Conservation (phyloP, 2,329 filamentous ascomycete species). For the Neoscytalidium dimidiatum region DNA sequence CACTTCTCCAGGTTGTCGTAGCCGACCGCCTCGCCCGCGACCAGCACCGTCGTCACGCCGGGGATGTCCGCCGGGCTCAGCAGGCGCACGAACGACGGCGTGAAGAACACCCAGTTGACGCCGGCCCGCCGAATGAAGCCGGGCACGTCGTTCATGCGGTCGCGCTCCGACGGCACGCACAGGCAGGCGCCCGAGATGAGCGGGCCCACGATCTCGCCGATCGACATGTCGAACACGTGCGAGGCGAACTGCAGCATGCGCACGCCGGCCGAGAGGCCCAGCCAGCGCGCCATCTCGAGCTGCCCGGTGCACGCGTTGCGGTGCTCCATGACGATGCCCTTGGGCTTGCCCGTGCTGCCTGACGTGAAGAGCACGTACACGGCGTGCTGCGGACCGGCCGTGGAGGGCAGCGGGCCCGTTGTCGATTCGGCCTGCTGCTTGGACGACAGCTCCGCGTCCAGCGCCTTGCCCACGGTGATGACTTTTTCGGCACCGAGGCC, state of each 20-base stretch:
- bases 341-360: constrained; percentile 27
- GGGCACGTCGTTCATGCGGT: constrained; percentile 35
- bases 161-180: constrained; percentile 45
- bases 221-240: constrained; percentile 40
- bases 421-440: background rate
- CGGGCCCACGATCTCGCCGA: constrained; percentile 39
- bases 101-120: constrained; percentile 38
- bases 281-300: constrained; percentile 10
- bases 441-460: background rate
- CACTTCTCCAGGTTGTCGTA: background rate
- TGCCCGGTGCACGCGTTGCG: constrained; percentile 28
- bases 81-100: constrained; percentile 39
- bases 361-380: constrained; percentile 30
- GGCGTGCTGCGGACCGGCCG: constrained; percentile 6
- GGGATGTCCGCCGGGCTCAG: constrained; percentile 40
- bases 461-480: background rate
- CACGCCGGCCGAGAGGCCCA: constrained; percentile 30
- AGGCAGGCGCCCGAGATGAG: constrained; percentile 36
- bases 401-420: constrained; percentile 22
- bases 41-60: constrained; percentile 40
- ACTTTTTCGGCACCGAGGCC: background rate
- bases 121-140: constrained; percentile 26
- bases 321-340: constrained; percentile 35
- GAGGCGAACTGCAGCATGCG: constrained; percentile 41
- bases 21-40: constrained; percentile 36